Conservation (phyloP, 2,329 filamentous ascomycete genomes). For the Botryotinia calthae region DNA sequence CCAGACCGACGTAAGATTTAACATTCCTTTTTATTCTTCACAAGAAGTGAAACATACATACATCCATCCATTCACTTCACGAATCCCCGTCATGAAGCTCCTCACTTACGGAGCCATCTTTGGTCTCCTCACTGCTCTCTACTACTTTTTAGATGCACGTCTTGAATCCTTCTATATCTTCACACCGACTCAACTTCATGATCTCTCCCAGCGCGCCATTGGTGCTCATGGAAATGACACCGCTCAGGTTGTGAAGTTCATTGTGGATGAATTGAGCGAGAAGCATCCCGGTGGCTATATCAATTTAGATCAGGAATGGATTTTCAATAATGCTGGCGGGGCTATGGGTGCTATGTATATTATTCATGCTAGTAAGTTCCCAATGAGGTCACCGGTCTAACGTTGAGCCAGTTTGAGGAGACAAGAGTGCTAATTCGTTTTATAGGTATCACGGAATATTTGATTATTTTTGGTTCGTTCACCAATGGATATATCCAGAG, state of each 20-base stretch:
- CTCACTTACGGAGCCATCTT: constrained; percentile 51
- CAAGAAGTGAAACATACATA: neutral
- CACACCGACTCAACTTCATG: constrained; percentile 63
- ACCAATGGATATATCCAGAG: neutral
- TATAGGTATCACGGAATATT: constrained; percentile 75
- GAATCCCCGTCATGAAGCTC: constrained; percentile 16
- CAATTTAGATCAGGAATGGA: constrained; percentile 75
- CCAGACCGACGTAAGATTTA: neutral
- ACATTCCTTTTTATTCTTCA: neutral
- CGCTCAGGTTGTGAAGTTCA: constrained; percentile 62
- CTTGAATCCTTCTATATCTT: constrained; percentile 68
- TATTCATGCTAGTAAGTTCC: constrained; percentile 71
- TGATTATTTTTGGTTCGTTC: constrained; percentile 72
- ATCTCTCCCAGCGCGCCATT: constrained; percentile 65
- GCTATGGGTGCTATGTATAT: constrained; percentile 93
- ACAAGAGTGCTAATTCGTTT: constrained; percentile 20
- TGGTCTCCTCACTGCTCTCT: constrained; percentile 52
- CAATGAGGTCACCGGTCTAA: constrained; percentile 7
- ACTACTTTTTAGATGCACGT: constrained; percentile 57
- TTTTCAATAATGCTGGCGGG: constrained; percentile 89
- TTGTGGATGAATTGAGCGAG: constrained; percentile 64
- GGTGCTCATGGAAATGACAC: constrained; percentile 73
- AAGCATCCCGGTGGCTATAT: constrained; percentile 52
- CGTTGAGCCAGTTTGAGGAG: neutral
- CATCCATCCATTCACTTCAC: neutral